phyloP scores from a whole-genome alignment of 805 yeast species.

The Kockiozyma suomiensis region DNA sequence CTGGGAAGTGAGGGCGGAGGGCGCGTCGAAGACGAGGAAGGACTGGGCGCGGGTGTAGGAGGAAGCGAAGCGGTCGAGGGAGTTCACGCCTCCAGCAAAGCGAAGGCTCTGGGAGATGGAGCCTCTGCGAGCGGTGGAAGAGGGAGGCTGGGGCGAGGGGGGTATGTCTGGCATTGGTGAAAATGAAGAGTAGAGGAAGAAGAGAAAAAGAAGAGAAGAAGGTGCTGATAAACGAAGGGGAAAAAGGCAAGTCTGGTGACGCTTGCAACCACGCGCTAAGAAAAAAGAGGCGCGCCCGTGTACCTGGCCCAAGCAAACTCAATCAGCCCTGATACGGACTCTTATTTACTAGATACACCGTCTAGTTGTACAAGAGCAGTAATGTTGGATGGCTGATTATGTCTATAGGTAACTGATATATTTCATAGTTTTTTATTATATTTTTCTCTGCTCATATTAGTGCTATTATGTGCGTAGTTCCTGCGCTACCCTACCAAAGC shows the following conservation, averaged over 20 bases:
- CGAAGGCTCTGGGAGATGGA: constrained; percentile 20
- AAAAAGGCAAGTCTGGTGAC: neutral
- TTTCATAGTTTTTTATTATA: too few species aligned
- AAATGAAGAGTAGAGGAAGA: neutral
- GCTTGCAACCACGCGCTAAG: neutral
- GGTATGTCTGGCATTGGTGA: neutral
- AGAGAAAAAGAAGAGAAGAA: neutral
- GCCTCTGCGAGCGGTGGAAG: constrained; percentile 17
- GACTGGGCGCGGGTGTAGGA: constrained; percentile 80
- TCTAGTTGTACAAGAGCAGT: too few species aligned
- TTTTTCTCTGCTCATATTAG: too few species aligned
- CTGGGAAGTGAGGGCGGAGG: constrained; percentile 58
- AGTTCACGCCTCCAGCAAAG: constrained; percentile 54
- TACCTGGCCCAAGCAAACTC: constrained; percentile 1
- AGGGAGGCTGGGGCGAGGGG: neutral
- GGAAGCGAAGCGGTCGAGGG: constrained; percentile 75
- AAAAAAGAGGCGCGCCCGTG: neutral
- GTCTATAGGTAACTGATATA: too few species aligned
- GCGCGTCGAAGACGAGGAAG: constrained; percentile 58
- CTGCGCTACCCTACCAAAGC: neutral
- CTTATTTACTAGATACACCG: too few species aligned
- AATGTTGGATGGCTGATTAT: too few species aligned
- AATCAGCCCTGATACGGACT: too few species aligned
- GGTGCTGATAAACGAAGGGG: neutral
- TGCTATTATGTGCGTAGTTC: neutral